Evolutionary conservation across 2,329 filamentous ascomycete genomes (phyloP).

Genomic region (Aspergillus sp.): DNA sequence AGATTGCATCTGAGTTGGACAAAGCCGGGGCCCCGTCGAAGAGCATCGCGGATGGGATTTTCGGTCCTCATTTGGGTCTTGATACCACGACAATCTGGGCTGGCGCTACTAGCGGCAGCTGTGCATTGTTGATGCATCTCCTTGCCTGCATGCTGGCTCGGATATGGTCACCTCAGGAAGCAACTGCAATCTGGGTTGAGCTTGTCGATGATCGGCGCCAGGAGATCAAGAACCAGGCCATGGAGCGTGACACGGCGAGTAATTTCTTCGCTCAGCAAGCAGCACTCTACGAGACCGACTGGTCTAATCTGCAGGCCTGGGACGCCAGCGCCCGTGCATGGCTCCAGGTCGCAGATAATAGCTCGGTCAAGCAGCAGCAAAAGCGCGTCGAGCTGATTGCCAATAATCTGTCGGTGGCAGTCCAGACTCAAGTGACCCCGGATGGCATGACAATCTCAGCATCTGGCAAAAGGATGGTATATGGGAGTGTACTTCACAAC

Average conservation of each 20-base stretch:
- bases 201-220: constrained; percentile 3
- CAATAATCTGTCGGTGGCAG: constrained; percentile 7
- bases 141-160: constrained; percentile 12
- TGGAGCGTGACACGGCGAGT: neutral
- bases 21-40: neutral
- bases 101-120: constrained; percentile 3
- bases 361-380: neutral
- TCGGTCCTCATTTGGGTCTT: constrained; percentile 7
- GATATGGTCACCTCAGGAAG: constrained; percentile 10
- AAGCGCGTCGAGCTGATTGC: constrained; percentile 8
- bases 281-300: constrained; percentile 2
- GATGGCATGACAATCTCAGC: neutral
- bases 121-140: constrained; percentile 8
- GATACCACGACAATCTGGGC: constrained; percentile 14
- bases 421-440: neutral
- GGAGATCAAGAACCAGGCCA: neutral
- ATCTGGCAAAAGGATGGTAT: neutral
- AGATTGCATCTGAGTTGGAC: constrained; percentile 3
- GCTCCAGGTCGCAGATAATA: constrained; percentile 9
- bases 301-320: constrained; percentile 3
- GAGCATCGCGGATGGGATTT: constrained; percentile 6
- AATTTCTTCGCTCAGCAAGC: constrained; percentile 1
- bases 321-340: constrained; percentile 12
- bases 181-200: constrained; percentile 9
- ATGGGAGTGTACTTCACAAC: constrained; percentile 7